Conservation (phyloP, 208 protist genomes). For the Trypanosoma cruzi region DNA sequence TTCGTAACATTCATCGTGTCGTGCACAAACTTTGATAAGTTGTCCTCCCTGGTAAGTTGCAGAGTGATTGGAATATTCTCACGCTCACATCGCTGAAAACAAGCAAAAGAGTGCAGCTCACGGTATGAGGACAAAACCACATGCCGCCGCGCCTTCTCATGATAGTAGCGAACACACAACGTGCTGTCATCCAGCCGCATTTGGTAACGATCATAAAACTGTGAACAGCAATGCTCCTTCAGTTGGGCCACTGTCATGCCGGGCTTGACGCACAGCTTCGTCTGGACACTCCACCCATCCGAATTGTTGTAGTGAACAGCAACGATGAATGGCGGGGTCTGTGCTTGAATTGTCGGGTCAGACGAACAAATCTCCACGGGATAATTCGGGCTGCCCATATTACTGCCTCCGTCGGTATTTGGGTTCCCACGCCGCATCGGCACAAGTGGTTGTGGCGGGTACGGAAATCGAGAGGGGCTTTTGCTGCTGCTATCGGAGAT, state of each 20-base stretch:
- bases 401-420: background rate
- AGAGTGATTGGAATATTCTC: conserved; percentile 22
- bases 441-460: background rate
- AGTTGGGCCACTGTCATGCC: conserved; percentile 29
- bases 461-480: background rate
- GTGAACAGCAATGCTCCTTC: conserved; percentile 14
- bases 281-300: conserved; percentile 22
- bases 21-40: conserved; percentile 17
- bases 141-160: conserved; percentile 11
- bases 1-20: conserved; percentile 13
- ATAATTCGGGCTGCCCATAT: background rate
- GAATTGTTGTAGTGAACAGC: conserved; percentile 25
- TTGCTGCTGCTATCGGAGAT: background rate
- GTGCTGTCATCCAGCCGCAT: background rate
- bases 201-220: conserved; percentile 23
- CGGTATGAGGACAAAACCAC: conserved; percentile 17
- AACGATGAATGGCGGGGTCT: conserved; percentile 22
- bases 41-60: conserved; percentile 5
- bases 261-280: conserved; percentile 14
- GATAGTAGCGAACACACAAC: conserved; percentile 17
- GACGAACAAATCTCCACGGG: background rate
- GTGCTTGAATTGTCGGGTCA: background rate
- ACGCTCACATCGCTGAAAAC: conserved; percentile 26
- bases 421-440: background rate
- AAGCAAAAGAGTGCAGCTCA: conserved; percentile 26